Base-by-base conservation (phyloP, 495 filamentous ascomycete genomes). In the Neurospora hispaniola region DNA sequence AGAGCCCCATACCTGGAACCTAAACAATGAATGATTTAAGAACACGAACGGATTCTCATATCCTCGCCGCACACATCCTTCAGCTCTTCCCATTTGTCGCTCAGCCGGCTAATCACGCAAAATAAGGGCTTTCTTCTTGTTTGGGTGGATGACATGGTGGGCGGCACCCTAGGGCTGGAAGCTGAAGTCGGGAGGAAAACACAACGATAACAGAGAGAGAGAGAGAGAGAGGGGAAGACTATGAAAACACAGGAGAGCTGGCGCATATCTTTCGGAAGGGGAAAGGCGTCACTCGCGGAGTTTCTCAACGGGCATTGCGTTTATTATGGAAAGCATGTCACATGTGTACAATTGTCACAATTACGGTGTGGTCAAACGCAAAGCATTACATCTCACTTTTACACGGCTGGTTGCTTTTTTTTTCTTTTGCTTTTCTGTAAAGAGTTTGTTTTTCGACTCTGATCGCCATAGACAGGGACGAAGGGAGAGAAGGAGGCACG, bases 301-400 rank as follows among this genome's bases (percentile, higher is more conserved):
- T 66, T 66, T 18, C 54, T 66, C 54, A 66, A 66, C 54, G 54
- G 27, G 27, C 54, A 27, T 66, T 27, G 54, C 54, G 77, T 71
- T 79, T 70, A 77, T 77, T 71, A 73, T 70, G 80, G 78, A 42
- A 18, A 68, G 31, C 79, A 78, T 74, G 76, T 73, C 76, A 79
- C 73, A 81, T 80, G 16, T 71, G 81, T 80, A 81, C 78, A 83
- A 84, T 83, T 83, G 81, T 83, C 80, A 81, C 78, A 82, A 66
- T 35, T 35, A 66, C 27, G 54, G 54, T 66, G 27, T 66, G 54
- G 54, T 66, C 54, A 66, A 66, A 66, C 54, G 54, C 54, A 66
- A 18, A 66, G 54, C 54, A 66, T 66, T 66, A 66, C 54, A 66
- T 66, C 27, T 66, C 54, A 66, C 27, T 10, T 66, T 31, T 66